Evolutionary conservation across 2,329 filamentous ascomycete species (phyloP).

Genomic region (Diaporthe citriasiana): DNA sequence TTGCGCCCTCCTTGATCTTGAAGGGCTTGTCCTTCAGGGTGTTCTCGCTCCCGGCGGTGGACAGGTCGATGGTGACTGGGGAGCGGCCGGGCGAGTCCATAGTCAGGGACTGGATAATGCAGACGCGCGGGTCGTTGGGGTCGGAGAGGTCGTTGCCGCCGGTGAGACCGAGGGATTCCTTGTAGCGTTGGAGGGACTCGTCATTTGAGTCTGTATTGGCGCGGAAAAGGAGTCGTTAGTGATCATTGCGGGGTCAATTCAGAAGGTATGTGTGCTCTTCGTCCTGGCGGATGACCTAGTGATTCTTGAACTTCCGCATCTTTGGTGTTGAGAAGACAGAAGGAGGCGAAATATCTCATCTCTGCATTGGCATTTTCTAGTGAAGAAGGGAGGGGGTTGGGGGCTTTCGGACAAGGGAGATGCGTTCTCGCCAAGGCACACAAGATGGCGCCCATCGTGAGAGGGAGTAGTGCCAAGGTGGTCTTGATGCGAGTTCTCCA

Average conservation of each 20-base stretch:
- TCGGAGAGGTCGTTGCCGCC: slow-evolving; percentile 80
- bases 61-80: slow-evolving; percentile 92
- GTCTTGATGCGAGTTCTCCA: not conserved
- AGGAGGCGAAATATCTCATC: not conserved
- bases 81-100: slow-evolving; percentile 86
- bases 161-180: slow-evolving; percentile 91
- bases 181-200: slow-evolving; percentile 97
- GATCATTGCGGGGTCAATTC: slow-evolving; percentile 18
- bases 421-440: not conserved
- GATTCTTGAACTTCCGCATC: not conserved
- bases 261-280: not conserved
- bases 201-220: slow-evolving; percentile 73
- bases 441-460: not conserved
- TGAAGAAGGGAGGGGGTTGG: not conserved
- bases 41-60: slow-evolving; percentile 77
- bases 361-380: not conserved
- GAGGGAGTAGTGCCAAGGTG: not conserved
- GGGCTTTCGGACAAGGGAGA: not conserved
- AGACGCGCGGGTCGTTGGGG: slow-evolving; percentile 86
- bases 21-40: slow-evolving; percentile 93
- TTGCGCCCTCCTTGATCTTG: slow-evolving; percentile 95
- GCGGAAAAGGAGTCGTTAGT: not conserved
- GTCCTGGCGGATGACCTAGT: not conserved
- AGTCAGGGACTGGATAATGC: slow-evolving; percentile 92
- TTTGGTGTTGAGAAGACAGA: not conserved